Conservation (phyloP, 352 stramenopile species). For the Phytopythium aichiense region DNA sequence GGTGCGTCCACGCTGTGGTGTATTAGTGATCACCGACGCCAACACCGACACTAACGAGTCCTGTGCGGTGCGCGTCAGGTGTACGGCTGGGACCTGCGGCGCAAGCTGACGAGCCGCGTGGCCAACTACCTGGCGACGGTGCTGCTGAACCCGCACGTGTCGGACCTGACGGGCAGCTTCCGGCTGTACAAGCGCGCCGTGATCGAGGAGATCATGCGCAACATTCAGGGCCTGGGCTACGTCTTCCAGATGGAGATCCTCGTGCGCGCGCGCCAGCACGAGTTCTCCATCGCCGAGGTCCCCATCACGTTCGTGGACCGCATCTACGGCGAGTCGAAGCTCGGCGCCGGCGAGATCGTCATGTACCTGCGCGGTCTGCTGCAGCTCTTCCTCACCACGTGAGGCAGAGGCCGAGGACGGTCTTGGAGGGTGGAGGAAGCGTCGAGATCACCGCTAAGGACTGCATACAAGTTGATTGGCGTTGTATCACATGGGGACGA, state of each 20-base stretch:
- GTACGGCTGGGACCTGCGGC: slow-evolving; percentile 94
- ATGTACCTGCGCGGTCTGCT: slow-evolving; percentile 95
- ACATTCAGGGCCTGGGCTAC: slow-evolving; percentile 91
- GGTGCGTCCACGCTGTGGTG: slow-evolving; percentile 42
- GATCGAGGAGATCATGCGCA: slow-evolving; percentile 93
- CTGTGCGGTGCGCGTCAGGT: slow-evolving; percentile 69
- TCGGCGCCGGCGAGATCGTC: slow-evolving; percentile 97
- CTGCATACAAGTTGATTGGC: too few species aligned
- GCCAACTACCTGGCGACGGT: slow-evolving; percentile 98
- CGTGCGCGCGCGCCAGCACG: slow-evolving; percentile 89
- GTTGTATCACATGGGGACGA: not conserved
- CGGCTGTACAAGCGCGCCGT: slow-evolving; percentile 95
- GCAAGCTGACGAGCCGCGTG: slow-evolving; percentile 95
- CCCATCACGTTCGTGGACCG: slow-evolving; percentile 98
- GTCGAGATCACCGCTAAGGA: too few species aligned
- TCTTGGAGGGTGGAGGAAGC: too few species aligned
- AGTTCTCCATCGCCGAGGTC: slow-evolving; percentile 94
- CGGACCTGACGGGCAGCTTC: slow-evolving; percentile 97
- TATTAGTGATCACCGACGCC: not conserved
- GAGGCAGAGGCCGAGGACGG: slow-evolving; percentile 9
- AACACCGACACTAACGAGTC: not conserved
- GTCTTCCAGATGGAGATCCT: slow-evolving; percentile 99
- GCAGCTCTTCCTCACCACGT: slow-evolving; percentile 96
- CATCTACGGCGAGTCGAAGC: slow-evolving; percentile 98
- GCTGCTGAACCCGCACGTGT: slow-evolving; percentile 93